A percentile compares a stretch with the other conserved stretches of the same genome.
Evolutionary conservation across 345 rosid genomes (phyloP).

Genomic region (Eucalyptus fibrosa): DNA sequence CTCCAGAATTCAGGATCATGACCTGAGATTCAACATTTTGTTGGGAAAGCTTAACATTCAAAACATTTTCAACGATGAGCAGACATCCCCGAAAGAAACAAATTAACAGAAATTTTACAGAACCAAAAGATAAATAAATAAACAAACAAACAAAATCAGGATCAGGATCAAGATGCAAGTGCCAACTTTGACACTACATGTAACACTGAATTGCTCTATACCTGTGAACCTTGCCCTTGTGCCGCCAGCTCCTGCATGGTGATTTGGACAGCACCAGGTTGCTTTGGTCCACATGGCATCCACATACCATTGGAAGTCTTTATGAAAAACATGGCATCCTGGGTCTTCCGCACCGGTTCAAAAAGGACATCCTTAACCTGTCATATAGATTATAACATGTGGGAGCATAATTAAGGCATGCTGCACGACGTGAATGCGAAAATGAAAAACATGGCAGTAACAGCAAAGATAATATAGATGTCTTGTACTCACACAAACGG

Average conservation of each 20-base stretch:
- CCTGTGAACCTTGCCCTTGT: slow-evolving; percentile 64
- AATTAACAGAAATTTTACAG: not conserved
- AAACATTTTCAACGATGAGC: not conserved
- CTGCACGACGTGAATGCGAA: not conserved
- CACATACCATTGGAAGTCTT: slow-evolving; percentile 51
- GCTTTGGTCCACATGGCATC: slow-evolving; percentile 90
- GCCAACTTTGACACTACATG: not conserved
- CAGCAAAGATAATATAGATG: not conserved
- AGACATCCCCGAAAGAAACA: not conserved
- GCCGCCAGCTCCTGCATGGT: slow-evolving; percentile 81
- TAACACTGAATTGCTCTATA: not conserved
- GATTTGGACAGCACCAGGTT: slow-evolving; percentile 60
- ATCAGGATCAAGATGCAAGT: not conserved
- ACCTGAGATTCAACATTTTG: not conserved
- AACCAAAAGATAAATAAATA: not conserved
- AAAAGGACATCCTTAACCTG: slow-evolving; percentile 93
- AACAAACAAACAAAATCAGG: not conserved
- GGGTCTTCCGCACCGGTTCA: slow-evolving; percentile 92
- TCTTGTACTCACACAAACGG: slow-evolving; percentile 72
- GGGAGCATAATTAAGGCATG: not conserved
- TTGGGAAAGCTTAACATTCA: not conserved
- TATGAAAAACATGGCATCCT: slow-evolving; percentile 75
- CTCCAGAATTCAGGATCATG: not conserved
- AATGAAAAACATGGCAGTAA: not conserved
- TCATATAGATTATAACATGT: not conserved